Base-by-base conservation (phyloP, 2,329 filamentous ascomycete genomes). In the Aureobasidium melanogenum region DNA sequence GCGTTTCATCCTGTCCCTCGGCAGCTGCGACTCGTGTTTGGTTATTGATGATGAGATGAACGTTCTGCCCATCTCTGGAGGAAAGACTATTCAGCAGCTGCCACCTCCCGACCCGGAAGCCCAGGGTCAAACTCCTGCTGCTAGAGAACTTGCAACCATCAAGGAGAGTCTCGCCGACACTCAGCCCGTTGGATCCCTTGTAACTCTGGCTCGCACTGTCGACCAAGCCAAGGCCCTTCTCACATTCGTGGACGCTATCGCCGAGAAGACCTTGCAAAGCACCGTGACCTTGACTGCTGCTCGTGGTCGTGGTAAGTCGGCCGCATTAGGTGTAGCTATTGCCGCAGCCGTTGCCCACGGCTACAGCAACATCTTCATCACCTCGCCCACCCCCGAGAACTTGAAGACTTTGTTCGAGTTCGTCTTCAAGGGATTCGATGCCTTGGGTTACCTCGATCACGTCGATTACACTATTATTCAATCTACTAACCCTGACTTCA, bases 331-430 rank as follows among this genome's bases (percentile, higher is more conserved):
- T 76, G 87, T 99, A 56, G 91, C 94, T 3, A 88, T 99, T 46
- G 94, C 94, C 3, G 91, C 94, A 2, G 95, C 95, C 1, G 84
- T 99, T 47, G 93, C 94, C 1, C 89, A 97, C 71, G 94, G 94
- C 28, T 99, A 99, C 76, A 96, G 91, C 79, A 99, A 99, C 74
- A 96, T 99, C 69, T 99, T 99, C 76, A 96, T 99, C 72, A 99
- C 94, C 1, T 97, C 93, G 1, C 93, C 93, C 0, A 97, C 91
- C 64, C 94, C 94, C 0, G 95, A 99, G 76, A 99, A 99, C 76
- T 81, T 99, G 81, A 99, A 97, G 78, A 99, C 94, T 0, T 80
- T 99, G 8, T 99, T 99, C 72, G 92, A 99, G 70, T 99, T 99
- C 69, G 84, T 99, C 19, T 97, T 99, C 81, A 97, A 97, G 74